Evolutionary conservation across 768 basidiomycete genomes (phyloP).

Genomic region (Galerina marginata): DNA sequence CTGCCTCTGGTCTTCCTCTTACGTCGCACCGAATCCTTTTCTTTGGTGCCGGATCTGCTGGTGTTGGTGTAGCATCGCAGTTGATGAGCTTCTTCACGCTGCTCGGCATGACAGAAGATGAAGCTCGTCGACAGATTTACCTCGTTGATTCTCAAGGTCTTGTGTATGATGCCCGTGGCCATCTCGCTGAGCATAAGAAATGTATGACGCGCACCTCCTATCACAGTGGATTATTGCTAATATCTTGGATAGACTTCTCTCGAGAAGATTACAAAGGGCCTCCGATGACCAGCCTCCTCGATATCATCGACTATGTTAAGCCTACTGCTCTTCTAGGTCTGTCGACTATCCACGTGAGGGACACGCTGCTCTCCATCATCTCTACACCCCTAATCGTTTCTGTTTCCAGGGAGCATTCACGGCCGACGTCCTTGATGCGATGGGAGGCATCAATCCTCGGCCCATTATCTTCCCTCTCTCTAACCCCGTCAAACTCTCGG

Average conservation of each 20-base stretch:
- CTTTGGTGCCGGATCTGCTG: slow-evolving; percentile 91
- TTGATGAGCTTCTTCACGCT: slow-evolving; percentile 88
- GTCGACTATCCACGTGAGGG: slow-evolving; percentile 73
- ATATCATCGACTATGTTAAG: slow-evolving; percentile 80
- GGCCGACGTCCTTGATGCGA: slow-evolving; percentile 68
- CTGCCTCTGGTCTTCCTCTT: slow-evolving; percentile 70
- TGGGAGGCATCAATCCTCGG: slow-evolving; percentile 79
- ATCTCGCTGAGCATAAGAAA: slow-evolving; percentile 83
- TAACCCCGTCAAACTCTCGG: slow-evolving; percentile 84
- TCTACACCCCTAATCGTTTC: slow-evolving; percentile 1
- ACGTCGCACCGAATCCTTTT: slow-evolving; percentile 86
- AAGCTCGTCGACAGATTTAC: slow-evolving; percentile 80
- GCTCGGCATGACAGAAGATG: slow-evolving; percentile 74
- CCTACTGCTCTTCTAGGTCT: slow-evolving; percentile 91
- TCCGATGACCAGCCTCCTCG: slow-evolving; percentile 73
- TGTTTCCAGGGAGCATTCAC: slow-evolving; percentile 70
- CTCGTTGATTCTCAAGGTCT: slow-evolving; percentile 89
- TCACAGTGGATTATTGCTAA: slow-evolving; percentile 7
- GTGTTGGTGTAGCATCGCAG: slow-evolving; percentile 91
- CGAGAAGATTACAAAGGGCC: slow-evolving; percentile 80
- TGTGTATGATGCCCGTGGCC: slow-evolving; percentile 75
- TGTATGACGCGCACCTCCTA: slow-evolving; percentile 45
- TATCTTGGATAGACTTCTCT: slow-evolving; percentile 66
- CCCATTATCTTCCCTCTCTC: slow-evolving; percentile 95
- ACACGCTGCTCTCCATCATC: neutral